Conservation (phyloP, 78 protist species). For the Goniomonas avonlea region DNA sequence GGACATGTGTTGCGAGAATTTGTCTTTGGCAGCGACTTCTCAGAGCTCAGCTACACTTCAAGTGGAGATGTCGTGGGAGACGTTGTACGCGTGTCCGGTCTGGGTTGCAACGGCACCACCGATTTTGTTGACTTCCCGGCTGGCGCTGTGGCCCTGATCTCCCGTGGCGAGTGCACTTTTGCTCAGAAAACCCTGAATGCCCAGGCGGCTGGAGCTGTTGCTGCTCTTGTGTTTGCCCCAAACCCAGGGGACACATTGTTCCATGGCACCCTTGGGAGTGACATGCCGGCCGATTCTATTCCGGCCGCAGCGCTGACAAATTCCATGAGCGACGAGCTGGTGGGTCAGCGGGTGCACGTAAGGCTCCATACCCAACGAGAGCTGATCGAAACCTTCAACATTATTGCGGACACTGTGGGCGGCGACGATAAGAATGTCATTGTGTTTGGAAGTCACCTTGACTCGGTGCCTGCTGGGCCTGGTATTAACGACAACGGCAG, state of each 20-base stretch:
- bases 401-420: not conserved
- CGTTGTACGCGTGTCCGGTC: not conserved
- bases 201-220: not conserved
- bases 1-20: not conserved
- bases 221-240: no score
- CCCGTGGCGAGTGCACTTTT: not conserved
- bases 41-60: not conserved
- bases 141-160: not conserved
- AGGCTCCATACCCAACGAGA: not conserved
- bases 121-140: not conserved
- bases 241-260: no score
- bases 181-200: not conserved
- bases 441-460: slow-evolving; percentile 1
- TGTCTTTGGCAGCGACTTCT: not conserved
- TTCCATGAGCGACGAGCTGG: no score
- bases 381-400: not conserved
- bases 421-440: not conserved
- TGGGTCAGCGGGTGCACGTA: no score
- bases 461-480: slow-evolving; percentile 9
- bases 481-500: slow-evolving; percentile 33
- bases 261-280: no score
- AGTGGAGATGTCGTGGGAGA: not conserved
- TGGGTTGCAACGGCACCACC: not conserved
- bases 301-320: no score
- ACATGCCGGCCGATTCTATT: no score